These are phyloP conservation scores for Otatea glauca DNA, from an alignment of 176 grass and related monocot species.

Conservation along the genomic window DNA sequence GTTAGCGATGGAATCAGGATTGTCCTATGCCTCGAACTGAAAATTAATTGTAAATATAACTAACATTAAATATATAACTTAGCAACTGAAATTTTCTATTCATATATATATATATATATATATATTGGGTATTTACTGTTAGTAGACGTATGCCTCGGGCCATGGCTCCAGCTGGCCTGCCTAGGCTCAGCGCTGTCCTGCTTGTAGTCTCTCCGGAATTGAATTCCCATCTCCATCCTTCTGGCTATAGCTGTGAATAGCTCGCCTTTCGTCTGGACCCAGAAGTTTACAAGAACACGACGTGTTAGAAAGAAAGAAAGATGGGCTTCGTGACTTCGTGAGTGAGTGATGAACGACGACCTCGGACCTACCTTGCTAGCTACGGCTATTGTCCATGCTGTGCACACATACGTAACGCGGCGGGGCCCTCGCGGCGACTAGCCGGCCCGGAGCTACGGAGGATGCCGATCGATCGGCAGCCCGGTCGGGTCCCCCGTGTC, in stretches of 20 bases:
- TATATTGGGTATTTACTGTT: too few species aligned
- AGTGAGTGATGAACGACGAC: slow-evolving; percentile 31
- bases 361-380: slow-evolving; percentile 26
- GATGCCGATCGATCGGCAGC: background rate
- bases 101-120: too few species aligned
- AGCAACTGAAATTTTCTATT: too few species aligned
- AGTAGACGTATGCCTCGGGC: too few species aligned
- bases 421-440: slow-evolving; percentile 21
- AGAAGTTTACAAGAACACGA: slow-evolving; percentile 8
- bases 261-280: background rate
- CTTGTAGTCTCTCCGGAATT: background rate
- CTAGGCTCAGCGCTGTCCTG: background rate
- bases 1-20: too few species aligned
- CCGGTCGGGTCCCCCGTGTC: slow-evolving; percentile 17
- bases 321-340: background rate
- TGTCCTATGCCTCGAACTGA: too few species aligned
- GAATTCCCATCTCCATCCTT: slow-evolving; percentile 21
- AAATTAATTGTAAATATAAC: too few species aligned
- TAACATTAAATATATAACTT: too few species aligned
- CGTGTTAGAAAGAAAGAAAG: background rate
- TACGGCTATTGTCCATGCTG: background rate
- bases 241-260: background rate
- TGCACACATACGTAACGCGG: background rate
- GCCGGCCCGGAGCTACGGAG: background rate
- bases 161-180: too few species aligned